Percentiles rank a stretch among this genome's conserved stretches.
Evolutionary conservation across 2,329 filamentous ascomycete genomes (phyloP).

Genomic region (Thermoascus crustaceus): DNA sequence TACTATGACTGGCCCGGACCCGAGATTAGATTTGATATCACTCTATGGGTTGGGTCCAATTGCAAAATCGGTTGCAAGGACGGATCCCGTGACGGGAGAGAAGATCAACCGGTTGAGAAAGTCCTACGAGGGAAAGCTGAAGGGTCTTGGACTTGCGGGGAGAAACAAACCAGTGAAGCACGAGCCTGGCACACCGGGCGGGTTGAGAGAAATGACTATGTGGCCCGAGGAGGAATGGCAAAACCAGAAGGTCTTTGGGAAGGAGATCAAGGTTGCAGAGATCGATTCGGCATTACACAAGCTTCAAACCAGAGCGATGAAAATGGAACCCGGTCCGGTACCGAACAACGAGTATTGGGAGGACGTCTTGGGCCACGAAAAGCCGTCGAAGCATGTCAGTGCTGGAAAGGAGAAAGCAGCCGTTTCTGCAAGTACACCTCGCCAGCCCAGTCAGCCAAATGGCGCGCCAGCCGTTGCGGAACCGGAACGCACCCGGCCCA

Average conservation of each 20-base stretch:
- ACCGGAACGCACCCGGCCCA: conserved; percentile 30
- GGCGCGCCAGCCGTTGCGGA: conserved; percentile 23
- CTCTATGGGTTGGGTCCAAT: conserved; percentile 50
- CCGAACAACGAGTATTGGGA: conserved; percentile 43
- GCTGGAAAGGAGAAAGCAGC: conserved; percentile 19
- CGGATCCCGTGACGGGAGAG: conserved; percentile 54
- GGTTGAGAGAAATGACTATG: conserved; percentile 35
- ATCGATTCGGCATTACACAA: conserved; percentile 35
- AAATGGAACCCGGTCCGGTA: conserved; percentile 39
- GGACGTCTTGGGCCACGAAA: conserved; percentile 41
- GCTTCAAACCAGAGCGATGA: conserved; percentile 37
- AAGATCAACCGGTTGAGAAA: conserved; percentile 56
- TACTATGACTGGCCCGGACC: conserved; percentile 47
- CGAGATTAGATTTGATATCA: conserved; percentile 50
- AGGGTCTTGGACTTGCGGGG: conserved; percentile 38
- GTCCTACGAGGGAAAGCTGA: conserved; percentile 45
- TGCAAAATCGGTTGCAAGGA: conserved; percentile 51
- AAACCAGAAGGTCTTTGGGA: conserved; percentile 40
- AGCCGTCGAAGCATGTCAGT: conserved; percentile 28
- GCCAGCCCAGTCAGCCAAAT: conserved; percentile 19
- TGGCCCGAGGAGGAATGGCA: conserved; percentile 46
- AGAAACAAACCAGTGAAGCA: conserved; percentile 42
- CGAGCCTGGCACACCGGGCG: conserved; percentile 31
- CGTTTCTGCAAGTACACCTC: conserved; percentile 16
- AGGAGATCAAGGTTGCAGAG: conserved; percentile 37